Percentiles rank a stretch among this genome's conserved stretches.
Evolutionary conservation across 2,329 filamentous ascomycete species (phyloP).

Genomic region (Neofusicoccum sp.): DNA sequence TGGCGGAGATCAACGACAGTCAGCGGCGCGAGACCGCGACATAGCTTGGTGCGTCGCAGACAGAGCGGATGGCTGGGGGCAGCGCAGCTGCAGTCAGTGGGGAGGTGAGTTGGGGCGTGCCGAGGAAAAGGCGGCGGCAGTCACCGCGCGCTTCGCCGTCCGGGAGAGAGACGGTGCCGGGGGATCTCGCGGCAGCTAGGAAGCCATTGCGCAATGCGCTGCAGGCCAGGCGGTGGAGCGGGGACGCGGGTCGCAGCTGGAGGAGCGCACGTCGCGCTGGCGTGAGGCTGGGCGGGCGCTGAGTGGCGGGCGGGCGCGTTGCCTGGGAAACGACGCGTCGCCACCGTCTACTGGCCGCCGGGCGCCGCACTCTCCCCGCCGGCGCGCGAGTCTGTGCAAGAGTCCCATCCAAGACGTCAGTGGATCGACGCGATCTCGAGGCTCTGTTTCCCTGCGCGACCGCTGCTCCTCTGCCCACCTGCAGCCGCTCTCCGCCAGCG

Average conservation of each 20-base stretch:
- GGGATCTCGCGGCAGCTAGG: not conserved
- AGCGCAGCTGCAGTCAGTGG: not conserved
- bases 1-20: not conserved
- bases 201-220: not conserved
- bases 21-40: slow-evolving; percentile 7
- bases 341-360: slow-evolving; percentile 1
- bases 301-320: not conserved
- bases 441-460: slow-evolving; percentile 14
- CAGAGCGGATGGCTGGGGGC: not conserved
- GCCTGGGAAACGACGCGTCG: not conserved
- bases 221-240: not conserved
- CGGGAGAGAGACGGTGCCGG: not conserved
- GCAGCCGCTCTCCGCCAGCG: not conserved
- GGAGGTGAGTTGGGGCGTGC: not conserved
- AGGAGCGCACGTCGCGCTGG: not conserved
- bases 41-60: not conserved
- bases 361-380: not conserved
- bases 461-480: not conserved
- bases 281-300: not conserved
- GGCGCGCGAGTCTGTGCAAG: slow-evolving; percentile 1
- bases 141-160: not conserved
- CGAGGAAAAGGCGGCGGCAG: not conserved
- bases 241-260: not conserved
- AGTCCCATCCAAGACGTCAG: not conserved
- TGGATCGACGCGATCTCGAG: slow-evolving; percentile 10